Evolutionary conservation across 495 filamentous ascomycete species (phyloP).

Genomic region (Podospora pseudopauciseta): DNA sequence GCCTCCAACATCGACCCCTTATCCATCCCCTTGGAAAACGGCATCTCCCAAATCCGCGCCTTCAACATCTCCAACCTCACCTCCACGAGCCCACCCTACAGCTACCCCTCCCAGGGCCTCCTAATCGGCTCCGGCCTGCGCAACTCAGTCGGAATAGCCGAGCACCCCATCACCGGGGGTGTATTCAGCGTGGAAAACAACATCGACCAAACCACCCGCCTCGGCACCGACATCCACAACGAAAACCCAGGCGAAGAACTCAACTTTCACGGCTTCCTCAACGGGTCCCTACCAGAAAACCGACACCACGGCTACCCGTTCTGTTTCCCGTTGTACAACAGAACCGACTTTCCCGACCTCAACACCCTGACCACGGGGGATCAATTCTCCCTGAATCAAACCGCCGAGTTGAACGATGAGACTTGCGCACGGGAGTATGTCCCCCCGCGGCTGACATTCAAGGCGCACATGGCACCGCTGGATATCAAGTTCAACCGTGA

Average conservation of each 20-base stretch:
- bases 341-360: slow-evolving; percentile 27
- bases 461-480: slow-evolving; percentile 58
- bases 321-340: slow-evolving; percentile 63
- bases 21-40: slow-evolving; percentile 44
- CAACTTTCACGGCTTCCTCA: slow-evolving; percentile 64
- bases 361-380: slow-evolving; percentile 31
- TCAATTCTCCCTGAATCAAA: slow-evolving; percentile 36
- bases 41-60: slow-evolving; percentile 61
- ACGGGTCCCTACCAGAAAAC: slow-evolving; percentile 32
- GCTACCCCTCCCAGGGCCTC: slow-evolving; percentile 47
- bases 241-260: slow-evolving; percentile 74
- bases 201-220: slow-evolving; percentile 57
- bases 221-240: slow-evolving; percentile 56
- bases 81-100: slow-evolving; percentile 40
- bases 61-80: slow-evolving; percentile 52
- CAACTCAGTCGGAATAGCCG: slow-evolving; percentile 64
- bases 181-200: slow-evolving; percentile 73
- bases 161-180: slow-evolving; percentile 50
- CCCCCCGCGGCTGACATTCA: slow-evolving; percentile 52
- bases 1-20: slow-evolving; percentile 55
- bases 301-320: slow-evolving; percentile 66
- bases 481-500: slow-evolving; percentile 52
- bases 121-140: slow-evolving; percentile 68
- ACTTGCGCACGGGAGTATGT: slow-evolving; percentile 40
- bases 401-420: slow-evolving; percentile 39